Base-by-base conservation (phyloP, 495 filamentous ascomycete genomes). In the Penicillium bialowiezense region DNA sequence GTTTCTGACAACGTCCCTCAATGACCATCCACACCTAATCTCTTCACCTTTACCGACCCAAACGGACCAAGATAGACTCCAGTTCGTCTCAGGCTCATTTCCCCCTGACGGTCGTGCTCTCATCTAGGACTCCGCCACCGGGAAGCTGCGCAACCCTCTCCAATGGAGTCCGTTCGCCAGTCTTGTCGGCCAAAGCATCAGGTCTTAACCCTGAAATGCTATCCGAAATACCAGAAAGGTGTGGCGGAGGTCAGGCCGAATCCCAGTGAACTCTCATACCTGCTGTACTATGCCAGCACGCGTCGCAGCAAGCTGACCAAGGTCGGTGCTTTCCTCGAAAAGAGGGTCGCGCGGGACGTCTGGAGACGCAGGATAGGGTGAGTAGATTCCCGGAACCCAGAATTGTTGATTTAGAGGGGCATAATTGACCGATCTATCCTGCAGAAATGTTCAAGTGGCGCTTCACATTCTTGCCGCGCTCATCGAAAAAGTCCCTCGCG, bases 241-340 rank as follows among this genome's bases (percentile, higher is more conserved):
- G 88, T 88, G 38, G 80, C 86, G 61, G 89, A 95, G 54, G 88
- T 95, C 48, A 92, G 90, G 68, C 90, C 91, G 7, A 97, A 97
- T 63, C 85, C 88, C 36, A 93, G 88, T 68, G 91, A 97, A 73
- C 83, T 97, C 34, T 95, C 89, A 63, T 97, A 97, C 64, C 80
- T 97, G 42, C 82, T 96, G 21, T 97, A 92, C 78, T 96, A 97
- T 77, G 89, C 87, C 34, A 91, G 89, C 64, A 93, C 91, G 55
- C 87, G 91, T 43, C 81, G 89, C 49, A 91, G 87, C 68, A 97
- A 96, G 79, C 79, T 97, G 46, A 89, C 91, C 61, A 97, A 97
- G 65, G 89, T 97, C 40, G 89, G 89, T 63, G 81, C 81, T 59
- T 97, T 95, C 61, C 72, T 97, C 58, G 90, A 95, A 69, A 92